Percentiles rank a stretch among this genome's conserved stretches.
These are phyloP conservation scores for Salisapilia sapeloensis DNA, from an alignment of 352 stramenopile genomes.

Conservation along the genomic window DNA sequence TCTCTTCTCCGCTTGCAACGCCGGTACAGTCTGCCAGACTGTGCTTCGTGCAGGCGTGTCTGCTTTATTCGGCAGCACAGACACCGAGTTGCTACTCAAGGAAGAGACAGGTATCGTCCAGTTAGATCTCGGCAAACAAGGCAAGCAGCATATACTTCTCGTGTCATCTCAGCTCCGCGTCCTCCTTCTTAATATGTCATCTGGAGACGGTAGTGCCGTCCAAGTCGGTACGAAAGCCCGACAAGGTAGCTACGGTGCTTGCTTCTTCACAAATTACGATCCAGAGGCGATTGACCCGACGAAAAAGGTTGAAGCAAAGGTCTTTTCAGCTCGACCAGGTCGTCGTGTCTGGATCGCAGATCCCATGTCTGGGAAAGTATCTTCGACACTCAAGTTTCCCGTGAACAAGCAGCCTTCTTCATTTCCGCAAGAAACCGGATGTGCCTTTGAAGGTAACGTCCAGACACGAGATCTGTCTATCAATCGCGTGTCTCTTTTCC, in stretches of 20 bases:
- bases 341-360: slow-evolving; percentile 72
- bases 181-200: slow-evolving; percentile 57
- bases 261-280: slow-evolving; percentile 55
- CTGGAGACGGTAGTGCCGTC: slow-evolving; percentile 46
- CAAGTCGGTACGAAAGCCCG: slow-evolving; percentile 60
- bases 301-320: slow-evolving; percentile 40
- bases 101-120: slow-evolving; percentile 77
- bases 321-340: slow-evolving; percentile 69
- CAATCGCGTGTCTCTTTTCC: slow-evolving; percentile 59
- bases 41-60: slow-evolving; percentile 64
- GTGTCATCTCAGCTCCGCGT: slow-evolving; percentile 73
- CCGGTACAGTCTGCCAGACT: slow-evolving; percentile 58
- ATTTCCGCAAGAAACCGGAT: slow-evolving; percentile 43
- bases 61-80: slow-evolving; percentile 61
- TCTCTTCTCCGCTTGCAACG: slow-evolving; percentile 72
- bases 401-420: slow-evolving; percentile 37
- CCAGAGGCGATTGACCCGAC: slow-evolving; percentile 34
- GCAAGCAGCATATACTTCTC: slow-evolving; percentile 43
- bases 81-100: slow-evolving; percentile 73
- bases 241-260: slow-evolving; percentile 67
- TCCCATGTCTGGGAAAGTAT: slow-evolving; percentile 52
- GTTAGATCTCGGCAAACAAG: slow-evolving; percentile 44
- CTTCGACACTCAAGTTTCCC: slow-evolving; percentile 72
- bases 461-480: slow-evolving; percentile 59
- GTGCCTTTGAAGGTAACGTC: slow-evolving; percentile 36